Conservation (phyloP, 208 protist genomes). For the Trypanosoma avium region DNA sequence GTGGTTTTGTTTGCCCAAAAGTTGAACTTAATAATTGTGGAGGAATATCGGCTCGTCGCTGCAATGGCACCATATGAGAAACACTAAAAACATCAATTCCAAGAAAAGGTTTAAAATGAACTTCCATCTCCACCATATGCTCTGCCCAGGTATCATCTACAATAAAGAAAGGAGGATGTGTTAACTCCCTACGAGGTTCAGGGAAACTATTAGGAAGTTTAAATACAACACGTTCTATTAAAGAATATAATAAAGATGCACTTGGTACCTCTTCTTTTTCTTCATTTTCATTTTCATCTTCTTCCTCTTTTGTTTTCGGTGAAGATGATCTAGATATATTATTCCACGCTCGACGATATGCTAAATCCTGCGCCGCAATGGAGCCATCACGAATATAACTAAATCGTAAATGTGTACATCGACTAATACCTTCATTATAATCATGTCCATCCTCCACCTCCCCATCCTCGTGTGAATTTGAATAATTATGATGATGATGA, state of each 20-base stretch:
- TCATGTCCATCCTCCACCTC: slow-evolving; percentile 12
- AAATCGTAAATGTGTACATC: slow-evolving; percentile 73
- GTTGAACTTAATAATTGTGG: slow-evolving; percentile 38
- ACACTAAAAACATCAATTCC: slow-evolving; percentile 53
- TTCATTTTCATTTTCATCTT: neutral
- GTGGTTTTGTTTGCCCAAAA: slow-evolving; percentile 43
- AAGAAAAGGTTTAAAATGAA: slow-evolving; percentile 63
- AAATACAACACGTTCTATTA: slow-evolving; percentile 73
- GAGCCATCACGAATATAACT: slow-evolving; percentile 79
- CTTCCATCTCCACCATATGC: slow-evolving; percentile 71
- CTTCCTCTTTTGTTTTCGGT: neutral
- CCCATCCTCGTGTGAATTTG: neutral
- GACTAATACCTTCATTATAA: slow-evolving; percentile 29
- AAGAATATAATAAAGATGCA: slow-evolving; percentile 68
- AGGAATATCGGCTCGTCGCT: slow-evolving; percentile 29
- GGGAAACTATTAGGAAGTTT: slow-evolving; percentile 73
- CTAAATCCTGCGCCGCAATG: slow-evolving; percentile 45
- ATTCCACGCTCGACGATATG: slow-evolving; percentile 60
- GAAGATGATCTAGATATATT: slow-evolving; percentile 2
- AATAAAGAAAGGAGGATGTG: slow-evolving; percentile 68
- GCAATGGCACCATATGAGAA: slow-evolving; percentile 53
- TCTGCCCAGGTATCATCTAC: slow-evolving; percentile 85
- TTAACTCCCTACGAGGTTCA: slow-evolving; percentile 51
- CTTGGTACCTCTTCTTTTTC: slow-evolving; percentile 9
- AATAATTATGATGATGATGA: neutral